phyloP scores from a whole-genome alignment of 805 yeast species.

The Hyphopichia homilentoma region DNA sequence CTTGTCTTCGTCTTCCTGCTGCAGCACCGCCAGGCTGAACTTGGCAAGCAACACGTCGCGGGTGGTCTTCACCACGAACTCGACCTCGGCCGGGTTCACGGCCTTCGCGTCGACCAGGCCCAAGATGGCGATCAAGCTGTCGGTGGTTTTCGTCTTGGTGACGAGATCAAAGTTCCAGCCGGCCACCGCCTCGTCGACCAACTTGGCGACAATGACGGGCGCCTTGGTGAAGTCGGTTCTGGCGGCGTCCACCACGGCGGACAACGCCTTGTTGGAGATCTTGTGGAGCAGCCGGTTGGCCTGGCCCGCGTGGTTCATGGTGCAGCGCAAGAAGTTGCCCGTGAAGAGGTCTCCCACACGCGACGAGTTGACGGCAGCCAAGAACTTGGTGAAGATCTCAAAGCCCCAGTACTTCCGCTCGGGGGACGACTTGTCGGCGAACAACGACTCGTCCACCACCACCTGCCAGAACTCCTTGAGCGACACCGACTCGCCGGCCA shows the following conservation, averaged over 20 bases:
- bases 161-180: constrained; percentile 74
- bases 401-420: constrained; percentile 89
- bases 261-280: constrained; percentile 53
- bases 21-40: constrained; percentile 18
- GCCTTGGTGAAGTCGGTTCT: constrained; percentile 36
- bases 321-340: constrained; percentile 63
- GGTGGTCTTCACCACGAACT: constrained; percentile 15
- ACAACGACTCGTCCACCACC: constrained; percentile 76
- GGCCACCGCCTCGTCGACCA: constrained; percentile 29
- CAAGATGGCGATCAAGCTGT: constrained; percentile 26
- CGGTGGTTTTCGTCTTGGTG: constrained; percentile 64
- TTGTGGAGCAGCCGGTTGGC: constrained; percentile 62
- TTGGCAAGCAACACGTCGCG: constrained; percentile 19
- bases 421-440: constrained; percentile 70
- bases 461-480: constrained; percentile 71
- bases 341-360: constrained; percentile 41
- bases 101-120: constrained; percentile 10
- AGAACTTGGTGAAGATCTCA: constrained; percentile 57
- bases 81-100: constrained; percentile 8
- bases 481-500: constrained; percentile 25
- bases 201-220: constrained; percentile 22
- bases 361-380: constrained; percentile 18
- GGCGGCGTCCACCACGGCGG: constrained; percentile 38
- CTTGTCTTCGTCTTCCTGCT: constrained; percentile 20
- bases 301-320: constrained; percentile 74